Conservation (phyloP, 2,329 filamentous ascomycete genomes). For the Aspergillus sp. region DNA sequence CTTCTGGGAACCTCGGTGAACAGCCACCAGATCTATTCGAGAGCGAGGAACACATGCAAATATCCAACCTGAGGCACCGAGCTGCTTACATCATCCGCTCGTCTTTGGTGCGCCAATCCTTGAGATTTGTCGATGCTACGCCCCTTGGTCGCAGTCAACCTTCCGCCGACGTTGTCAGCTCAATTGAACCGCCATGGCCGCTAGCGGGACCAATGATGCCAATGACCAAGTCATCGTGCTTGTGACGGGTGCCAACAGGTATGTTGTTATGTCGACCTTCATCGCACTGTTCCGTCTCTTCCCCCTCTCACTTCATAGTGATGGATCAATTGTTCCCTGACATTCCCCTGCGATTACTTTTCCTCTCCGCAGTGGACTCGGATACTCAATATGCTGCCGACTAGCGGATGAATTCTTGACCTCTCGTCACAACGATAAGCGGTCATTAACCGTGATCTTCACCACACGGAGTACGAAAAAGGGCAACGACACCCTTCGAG, state of each 20-base stretch:
- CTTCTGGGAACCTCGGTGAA: background rate
- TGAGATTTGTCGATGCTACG: background rate
- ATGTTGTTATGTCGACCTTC: constrained; percentile 25
- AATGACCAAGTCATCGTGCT: constrained; percentile 57
- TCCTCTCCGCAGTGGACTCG: constrained; percentile 70
- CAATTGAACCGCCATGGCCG: constrained; percentile 22
- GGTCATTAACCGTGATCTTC: constrained; percentile 77
- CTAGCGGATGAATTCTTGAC: constrained; percentile 88
- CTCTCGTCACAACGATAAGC: constrained; percentile 62
- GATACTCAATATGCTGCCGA: constrained; percentile 79
- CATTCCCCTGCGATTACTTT: constrained; percentile 16
- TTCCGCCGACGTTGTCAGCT: background rate
- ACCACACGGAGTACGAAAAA: constrained; percentile 80
- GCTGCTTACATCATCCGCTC: constrained; percentile 13
- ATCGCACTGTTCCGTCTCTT: background rate
- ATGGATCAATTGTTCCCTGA: constrained; percentile 15
- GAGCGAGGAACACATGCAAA: background rate
- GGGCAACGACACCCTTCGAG: constrained; percentile 70
- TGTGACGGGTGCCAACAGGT: constrained; percentile 88
- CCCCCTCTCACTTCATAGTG: background rate
- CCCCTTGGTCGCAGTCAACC: background rate
- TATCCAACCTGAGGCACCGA: background rate
- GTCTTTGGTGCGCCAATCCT: constrained; percentile 2
- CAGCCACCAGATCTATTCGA: background rate
- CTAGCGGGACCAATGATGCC: constrained; percentile 10